Evolutionary conservation across 768 basidiomycete species (phyloP).

Genomic region (Hebeloma cylindrosporum): DNA sequence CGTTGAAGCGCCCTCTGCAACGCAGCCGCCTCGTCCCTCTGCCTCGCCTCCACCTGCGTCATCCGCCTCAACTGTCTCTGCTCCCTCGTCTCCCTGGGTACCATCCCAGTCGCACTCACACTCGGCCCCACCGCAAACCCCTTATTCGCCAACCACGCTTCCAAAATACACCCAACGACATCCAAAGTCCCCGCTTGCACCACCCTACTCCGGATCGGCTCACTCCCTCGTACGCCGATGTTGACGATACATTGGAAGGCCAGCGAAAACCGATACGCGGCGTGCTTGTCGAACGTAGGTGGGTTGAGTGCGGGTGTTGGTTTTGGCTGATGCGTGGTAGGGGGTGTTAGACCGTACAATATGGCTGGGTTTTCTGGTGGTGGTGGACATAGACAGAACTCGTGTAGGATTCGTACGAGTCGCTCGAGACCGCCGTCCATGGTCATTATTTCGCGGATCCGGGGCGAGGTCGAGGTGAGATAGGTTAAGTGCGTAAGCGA

Average conservation of each 20-base stretch:
- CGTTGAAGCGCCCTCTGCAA: slow-evolving; percentile 58
- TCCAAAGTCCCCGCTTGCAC: slow-evolving; percentile 94
- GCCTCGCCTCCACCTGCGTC: slow-evolving; percentile 54
- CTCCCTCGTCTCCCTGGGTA: slow-evolving; percentile 75
- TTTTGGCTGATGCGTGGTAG: slow-evolving; percentile 55
- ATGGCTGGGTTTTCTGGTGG: slow-evolving; percentile 75
- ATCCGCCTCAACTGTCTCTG: slow-evolving; percentile 64
- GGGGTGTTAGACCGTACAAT: slow-evolving; percentile 76
- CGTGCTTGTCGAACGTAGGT: slow-evolving; percentile 72
- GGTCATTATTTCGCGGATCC: slow-evolving; percentile 98
- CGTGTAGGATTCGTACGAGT: slow-evolving; percentile 87
- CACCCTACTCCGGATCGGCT: slow-evolving; percentile 86
- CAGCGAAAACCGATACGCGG: slow-evolving; percentile 85
- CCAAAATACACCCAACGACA: slow-evolving; percentile 90
- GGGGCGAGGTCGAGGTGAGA: slow-evolving; percentile 94
- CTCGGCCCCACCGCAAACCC: slow-evolving; percentile 86
- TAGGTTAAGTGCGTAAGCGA: slow-evolving; percentile 95
- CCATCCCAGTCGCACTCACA: slow-evolving; percentile 68
- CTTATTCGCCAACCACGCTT: slow-evolving; percentile 88
- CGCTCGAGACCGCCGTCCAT: slow-evolving; percentile 97
- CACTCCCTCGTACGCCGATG: slow-evolving; percentile 93
- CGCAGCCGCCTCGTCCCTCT: slow-evolving; percentile 60
- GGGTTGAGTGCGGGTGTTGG: slow-evolving; percentile 65
- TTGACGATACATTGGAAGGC: slow-evolving; percentile 98
- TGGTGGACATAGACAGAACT: slow-evolving; percentile 82